Conservation (phyloP, 129 eudicot species). For the Flaveria linearis region DNA sequence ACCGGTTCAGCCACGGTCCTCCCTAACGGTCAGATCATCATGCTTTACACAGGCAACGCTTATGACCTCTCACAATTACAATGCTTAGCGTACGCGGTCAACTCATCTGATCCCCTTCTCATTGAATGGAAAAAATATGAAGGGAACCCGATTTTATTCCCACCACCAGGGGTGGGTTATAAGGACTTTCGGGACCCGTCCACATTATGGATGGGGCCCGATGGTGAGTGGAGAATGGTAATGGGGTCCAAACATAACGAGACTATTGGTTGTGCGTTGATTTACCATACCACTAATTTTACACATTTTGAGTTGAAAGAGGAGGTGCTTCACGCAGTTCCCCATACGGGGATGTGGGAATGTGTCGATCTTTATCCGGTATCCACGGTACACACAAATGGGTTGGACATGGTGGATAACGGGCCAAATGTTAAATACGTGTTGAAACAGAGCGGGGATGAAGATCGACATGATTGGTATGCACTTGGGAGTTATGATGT, state of each 20-base stretch:
- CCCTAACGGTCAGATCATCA: conserved; percentile 71
- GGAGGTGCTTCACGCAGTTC: conserved; percentile 62
- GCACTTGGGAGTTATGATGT: conserved; percentile 77
- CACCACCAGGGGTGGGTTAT: conserved; percentile 72
- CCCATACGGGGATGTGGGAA: conserved; percentile 98
- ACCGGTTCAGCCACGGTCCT: conserved; percentile 90
- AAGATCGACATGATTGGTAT: conserved; percentile 69
- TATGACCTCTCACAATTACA: conserved; percentile 65
- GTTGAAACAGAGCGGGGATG: conserved; percentile 78
- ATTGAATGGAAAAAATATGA: conserved; percentile 75
- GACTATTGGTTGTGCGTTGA: conserved; percentile 67
- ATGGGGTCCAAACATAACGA: conserved; percentile 68
- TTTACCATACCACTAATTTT: conserved; percentile 70
- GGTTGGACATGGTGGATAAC: conserved; percentile 58
- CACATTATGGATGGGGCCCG: conserved; percentile 76
- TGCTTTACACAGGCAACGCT: conserved; percentile 83
- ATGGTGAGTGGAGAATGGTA: conserved; percentile 63
- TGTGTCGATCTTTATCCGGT: conserved; percentile 94
- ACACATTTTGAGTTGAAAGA: conserved; percentile 56
- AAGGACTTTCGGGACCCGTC: conserved; percentile 89
- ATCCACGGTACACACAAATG: conserved; percentile 46
- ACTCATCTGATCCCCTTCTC: conserved; percentile 83
- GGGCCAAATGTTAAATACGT: conserved; percentile 75
- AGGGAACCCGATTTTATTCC: conserved; percentile 72
- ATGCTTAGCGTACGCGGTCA: conserved; percentile 77